These are phyloP conservation scores for Pyrenophora seminiperda DNA, from an alignment of 2,329 filamentous ascomycete genomes.

Conservation along the genomic window DNA sequence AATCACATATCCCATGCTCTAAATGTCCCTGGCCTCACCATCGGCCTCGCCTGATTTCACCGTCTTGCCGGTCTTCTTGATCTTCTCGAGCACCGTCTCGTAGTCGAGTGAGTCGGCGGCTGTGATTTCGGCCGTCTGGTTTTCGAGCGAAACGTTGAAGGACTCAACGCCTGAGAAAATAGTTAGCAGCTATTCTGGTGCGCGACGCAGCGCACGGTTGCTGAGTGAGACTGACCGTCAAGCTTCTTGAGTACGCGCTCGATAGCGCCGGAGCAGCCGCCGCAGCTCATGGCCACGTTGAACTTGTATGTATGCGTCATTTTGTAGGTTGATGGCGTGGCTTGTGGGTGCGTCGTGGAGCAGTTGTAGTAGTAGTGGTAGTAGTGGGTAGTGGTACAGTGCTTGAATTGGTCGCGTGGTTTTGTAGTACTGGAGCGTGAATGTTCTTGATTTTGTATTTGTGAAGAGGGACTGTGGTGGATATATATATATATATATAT, in stretches of 20 bases:
- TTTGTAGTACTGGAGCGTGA: slow-evolving; percentile 5
- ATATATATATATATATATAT: too few species aligned
- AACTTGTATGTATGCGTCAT: slow-evolving; percentile 94
- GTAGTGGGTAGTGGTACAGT: neutral
- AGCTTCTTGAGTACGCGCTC: slow-evolving; percentile 91
- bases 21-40: slow-evolving; percentile 52
- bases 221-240: slow-evolving; percentile 65
- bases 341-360: slow-evolving; percentile 5
- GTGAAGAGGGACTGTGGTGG: slow-evolving; percentile 4
- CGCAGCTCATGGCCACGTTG: slow-evolving; percentile 90
- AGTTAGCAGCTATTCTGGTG: slow-evolving; percentile 16
- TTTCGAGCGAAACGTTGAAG: slow-evolving; percentile 85
- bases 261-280: slow-evolving; percentile 93
- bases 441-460: neutral
- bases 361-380: neutral
- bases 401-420: slow-evolving; percentile 12
- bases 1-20: slow-evolving; percentile 4
- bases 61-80: slow-evolving; percentile 94
- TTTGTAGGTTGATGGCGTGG: slow-evolving; percentile 34
- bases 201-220: slow-evolving; percentile 1
- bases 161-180: slow-evolving; percentile 74
- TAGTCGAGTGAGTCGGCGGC: slow-evolving; percentile 73
- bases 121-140: slow-evolving; percentile 78
- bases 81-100: slow-evolving; percentile 81
- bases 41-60: slow-evolving; percentile 78